A percentile compares a stretch with the other conserved stretches of the same genome.
phyloP scores from a whole-genome alignment of 441 rosid species.

The Aquilaria agallochum region DNA sequence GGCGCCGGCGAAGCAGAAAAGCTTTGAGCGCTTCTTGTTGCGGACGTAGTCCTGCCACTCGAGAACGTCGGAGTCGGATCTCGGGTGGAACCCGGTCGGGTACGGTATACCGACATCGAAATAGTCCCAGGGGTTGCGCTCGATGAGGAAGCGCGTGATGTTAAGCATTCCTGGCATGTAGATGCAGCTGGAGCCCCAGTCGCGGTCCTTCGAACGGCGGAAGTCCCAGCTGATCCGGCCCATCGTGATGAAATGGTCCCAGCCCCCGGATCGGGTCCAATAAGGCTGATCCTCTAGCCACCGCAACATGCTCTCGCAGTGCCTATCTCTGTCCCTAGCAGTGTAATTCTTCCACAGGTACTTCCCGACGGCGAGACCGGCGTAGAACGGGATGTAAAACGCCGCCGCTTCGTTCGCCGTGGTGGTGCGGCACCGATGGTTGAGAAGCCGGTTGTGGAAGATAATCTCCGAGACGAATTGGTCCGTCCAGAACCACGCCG shows the following conservation, averaged over 20 bases:
- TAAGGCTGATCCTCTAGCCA: constrained; percentile 65
- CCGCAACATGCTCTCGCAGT: constrained; percentile 54
- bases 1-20: constrained; percentile 91
- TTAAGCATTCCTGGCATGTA: constrained; percentile 81
- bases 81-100: constrained; percentile 98
- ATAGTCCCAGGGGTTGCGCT: constrained; percentile 95
- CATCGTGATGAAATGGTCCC: constrained; percentile 93
- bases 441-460: constrained; percentile 67
- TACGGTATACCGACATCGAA: constrained; percentile 91
- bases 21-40: constrained; percentile 37
- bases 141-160: constrained; percentile 87
- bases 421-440: constrained; percentile 64
- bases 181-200: constrained; percentile 93
- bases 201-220: constrained; percentile 58
- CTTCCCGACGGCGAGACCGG: constrained; percentile 91
- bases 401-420: constrained; percentile 72
- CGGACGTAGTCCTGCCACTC: constrained; percentile 81
- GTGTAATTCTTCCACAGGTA: constrained; percentile 54
- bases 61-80: constrained; percentile 54
- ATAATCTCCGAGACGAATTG: constrained; percentile 79
- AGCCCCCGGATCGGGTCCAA: constrained; percentile 61
- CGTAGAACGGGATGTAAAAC: constrained; percentile 84
- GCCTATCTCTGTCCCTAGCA: constrained; percentile 64
- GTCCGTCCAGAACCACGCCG: constrained; percentile 91
- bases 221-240: constrained; percentile 99